A percentile compares a stretch with the other conserved stretches of the same genome.
phyloP scores from a whole-genome alignment of 305 asterid genomes.

The Fraxinus velutina region DNA sequence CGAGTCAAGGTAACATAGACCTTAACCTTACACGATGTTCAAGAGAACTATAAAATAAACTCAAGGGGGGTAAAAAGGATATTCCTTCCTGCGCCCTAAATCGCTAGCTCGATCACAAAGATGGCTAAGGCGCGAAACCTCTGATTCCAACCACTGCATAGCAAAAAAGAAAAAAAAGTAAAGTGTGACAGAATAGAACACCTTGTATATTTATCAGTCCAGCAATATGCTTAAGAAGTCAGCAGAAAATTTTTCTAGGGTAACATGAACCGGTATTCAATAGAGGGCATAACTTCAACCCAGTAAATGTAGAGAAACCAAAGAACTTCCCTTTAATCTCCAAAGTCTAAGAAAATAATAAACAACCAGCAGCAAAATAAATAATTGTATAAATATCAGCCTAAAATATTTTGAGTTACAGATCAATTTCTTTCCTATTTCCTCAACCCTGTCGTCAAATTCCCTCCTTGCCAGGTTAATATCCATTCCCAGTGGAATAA shows the following conservation, averaged over 20 bases:
- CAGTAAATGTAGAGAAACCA: neutral
- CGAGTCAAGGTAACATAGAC: neutral
- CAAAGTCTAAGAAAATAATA: neutral
- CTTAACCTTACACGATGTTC: neutral
- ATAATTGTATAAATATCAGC: neutral
- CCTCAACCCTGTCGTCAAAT: neutral
- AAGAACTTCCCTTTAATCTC: neutral
- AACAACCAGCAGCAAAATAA: neutral
- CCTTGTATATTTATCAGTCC: neutral
- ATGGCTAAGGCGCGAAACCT: constrained; percentile 75
- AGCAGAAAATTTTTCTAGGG: neutral
- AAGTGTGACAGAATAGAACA: neutral
- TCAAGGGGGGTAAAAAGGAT: constrained; percentile 52
- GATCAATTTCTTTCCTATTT: neutral
- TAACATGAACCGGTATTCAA: neutral
- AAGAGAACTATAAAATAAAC: neutral
- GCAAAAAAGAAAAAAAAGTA: constrained; percentile 20
- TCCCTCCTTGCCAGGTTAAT: neutral
- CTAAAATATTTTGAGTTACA: neutral
- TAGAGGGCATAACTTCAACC: neutral
- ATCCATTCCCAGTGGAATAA: neutral
- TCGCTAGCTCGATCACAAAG: constrained; percentile 99
- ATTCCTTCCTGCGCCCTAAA: constrained; percentile 91
- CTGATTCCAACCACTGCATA: constrained; percentile 95
- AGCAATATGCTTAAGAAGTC: neutral